Evolutionary conservation across 768 basidiomycete genomes (phyloP), one percentile per base, ranked within the genome.

Genomic region (Leccinum fibrillosum): DNA sequence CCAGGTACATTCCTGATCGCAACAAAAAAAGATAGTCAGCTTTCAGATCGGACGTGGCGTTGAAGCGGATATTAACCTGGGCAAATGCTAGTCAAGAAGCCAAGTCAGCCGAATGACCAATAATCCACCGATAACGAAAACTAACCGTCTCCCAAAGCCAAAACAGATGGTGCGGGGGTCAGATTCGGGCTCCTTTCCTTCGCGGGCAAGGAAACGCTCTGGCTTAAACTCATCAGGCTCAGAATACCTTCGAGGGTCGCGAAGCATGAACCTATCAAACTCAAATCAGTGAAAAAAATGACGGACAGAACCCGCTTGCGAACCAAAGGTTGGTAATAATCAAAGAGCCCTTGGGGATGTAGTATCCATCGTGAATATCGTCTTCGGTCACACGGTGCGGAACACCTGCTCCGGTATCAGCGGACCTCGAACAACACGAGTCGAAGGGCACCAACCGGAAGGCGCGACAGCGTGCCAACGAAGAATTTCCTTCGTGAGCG

Each of bases 61-160:
- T n/a, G 11, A 32, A 23, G 34, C 4, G 17, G 6, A 12, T 25
- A 57, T 51, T 55, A 26, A 73, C 71, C 71, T 59, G 71, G 71
- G 54, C 71, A 72, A 42, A 71, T 66, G 12, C 63, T 70, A 52
- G 47, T 23, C 28, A 23, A 30, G 32, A 26, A 21, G 44, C 39
- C 59, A 26, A 19, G 44, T 48, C 58, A 66, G 57, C 52, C 45
- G 32, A 39, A 54, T 59, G 50, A 48, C 49, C 13, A 32, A 48
- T 25, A 28, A 49, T 57, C 30, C 7, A 28, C 55, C 52, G 34
- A 54, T 52, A 52, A 57, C 39, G 55, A 10, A 51, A 52, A 74
- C 77, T 19, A 70, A 72, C 66, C 88, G 80, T 72, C 88, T 76
- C 50, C 88, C 88, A 65, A 88, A 90, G 7, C 88, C 88, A 71